A percentile compares a stretch with the other conserved stretches of the same genome.
phyloP scores from a whole-genome alignment of 1,139 yeast genomes.

The Torulaspora globosa region DNA sequence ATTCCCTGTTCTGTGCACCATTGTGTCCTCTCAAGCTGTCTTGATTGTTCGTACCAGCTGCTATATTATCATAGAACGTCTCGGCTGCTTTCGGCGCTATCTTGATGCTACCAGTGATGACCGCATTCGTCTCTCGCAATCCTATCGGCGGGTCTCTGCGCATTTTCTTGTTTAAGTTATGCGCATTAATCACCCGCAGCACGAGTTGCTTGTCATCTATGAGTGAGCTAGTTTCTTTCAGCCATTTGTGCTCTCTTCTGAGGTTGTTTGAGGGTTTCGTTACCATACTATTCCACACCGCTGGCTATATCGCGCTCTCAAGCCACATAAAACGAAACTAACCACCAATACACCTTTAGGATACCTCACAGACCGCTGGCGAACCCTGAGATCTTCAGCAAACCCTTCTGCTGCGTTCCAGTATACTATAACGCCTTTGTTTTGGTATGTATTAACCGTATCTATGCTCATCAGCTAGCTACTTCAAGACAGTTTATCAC shows the following conservation, averaged over 20 bases:
- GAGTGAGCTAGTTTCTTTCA: constrained; percentile 24
- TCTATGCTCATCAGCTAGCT: neutral
- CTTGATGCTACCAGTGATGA: neutral
- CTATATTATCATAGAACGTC: neutral
- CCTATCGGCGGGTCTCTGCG: constrained; percentile 4
- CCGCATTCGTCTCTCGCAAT: neutral
- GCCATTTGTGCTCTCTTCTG: constrained; percentile 35
- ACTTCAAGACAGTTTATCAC: neutral
- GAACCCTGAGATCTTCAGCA: neutral
- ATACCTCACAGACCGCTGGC: neutral
- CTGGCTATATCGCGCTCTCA: neutral
- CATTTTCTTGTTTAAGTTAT: constrained; percentile 15
- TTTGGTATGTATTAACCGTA: neutral
- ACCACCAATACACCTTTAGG: neutral
- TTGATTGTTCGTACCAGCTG: neutral
- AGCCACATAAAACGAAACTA: constrained; percentile 1
- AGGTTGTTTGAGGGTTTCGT: constrained; percentile 32
- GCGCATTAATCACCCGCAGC: constrained; percentile 19
- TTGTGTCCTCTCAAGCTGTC: neutral
- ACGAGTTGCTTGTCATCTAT: constrained; percentile 23
- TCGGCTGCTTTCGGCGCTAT: neutral
- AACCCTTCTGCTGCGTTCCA: neutral
- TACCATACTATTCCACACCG: constrained; percentile 19
- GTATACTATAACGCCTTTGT: neutral
- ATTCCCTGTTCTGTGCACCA: neutral